Conservation (phyloP, 2,329 filamentous ascomycete genomes). For the Pseudocercospora fijiensis region DNA sequence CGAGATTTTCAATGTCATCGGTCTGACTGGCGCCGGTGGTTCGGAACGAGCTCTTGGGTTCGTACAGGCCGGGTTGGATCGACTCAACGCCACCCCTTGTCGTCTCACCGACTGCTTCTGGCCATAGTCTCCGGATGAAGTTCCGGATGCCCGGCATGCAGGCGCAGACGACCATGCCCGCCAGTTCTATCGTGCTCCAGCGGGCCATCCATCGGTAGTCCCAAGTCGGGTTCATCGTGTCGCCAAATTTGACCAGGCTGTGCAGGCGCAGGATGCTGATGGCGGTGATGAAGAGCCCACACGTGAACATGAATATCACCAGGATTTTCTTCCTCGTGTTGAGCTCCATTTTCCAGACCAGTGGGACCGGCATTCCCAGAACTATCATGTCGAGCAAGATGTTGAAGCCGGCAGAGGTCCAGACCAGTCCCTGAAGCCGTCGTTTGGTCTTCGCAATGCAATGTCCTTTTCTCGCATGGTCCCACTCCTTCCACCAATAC, state of each 20-base stretch:
- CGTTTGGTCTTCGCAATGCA: background rate
- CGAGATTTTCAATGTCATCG: background rate
- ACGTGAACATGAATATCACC: constrained; percentile 15
- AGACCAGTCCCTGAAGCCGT: background rate
- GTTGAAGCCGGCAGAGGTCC: constrained; percentile 13
- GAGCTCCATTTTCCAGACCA: constrained; percentile 16
- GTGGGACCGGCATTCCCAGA: constrained; percentile 4
- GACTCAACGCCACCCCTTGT: constrained; percentile 1
- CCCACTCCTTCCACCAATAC: constrained; percentile 12
- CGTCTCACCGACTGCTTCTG: background rate
- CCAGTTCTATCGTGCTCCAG: constrained; percentile 8
- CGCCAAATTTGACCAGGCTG: constrained; percentile 14
- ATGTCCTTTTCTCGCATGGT: background rate
- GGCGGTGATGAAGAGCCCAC: constrained; percentile 18
- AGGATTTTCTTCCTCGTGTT: constrained; percentile 14
- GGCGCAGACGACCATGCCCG: constrained; percentile 12
- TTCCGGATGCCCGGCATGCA: constrained; percentile 15
- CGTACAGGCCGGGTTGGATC: constrained; percentile 2
- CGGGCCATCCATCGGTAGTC: constrained; percentile 9
- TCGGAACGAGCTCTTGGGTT: background rate
- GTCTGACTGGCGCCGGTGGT: background rate
- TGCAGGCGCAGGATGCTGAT: constrained; percentile 21
- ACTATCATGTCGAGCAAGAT: constrained; percentile 14
- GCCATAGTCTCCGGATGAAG: constrained; percentile 1
- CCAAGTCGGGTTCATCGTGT: constrained; percentile 16